Evolutionary conservation across 2,329 filamentous ascomycete genomes (phyloP).

Genomic region (Clonostachys rhizophaga): DNA sequence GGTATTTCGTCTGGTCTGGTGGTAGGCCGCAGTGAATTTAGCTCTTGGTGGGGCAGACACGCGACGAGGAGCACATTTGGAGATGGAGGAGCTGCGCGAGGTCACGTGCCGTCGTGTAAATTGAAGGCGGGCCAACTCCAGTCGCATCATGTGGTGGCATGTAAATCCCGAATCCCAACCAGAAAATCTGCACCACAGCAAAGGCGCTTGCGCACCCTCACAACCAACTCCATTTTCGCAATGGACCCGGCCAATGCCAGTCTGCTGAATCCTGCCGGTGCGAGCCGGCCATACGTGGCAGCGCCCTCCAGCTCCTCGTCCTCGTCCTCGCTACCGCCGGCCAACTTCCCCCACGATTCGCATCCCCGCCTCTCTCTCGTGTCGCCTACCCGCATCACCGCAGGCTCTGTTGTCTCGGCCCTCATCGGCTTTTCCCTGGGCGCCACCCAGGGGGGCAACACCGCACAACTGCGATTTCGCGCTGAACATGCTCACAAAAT

Average conservation of each 20-base stretch:
- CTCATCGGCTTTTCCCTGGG: constrained; percentile 68
- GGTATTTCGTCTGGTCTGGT: neutral
- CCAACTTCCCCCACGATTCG: constrained; percentile 16
- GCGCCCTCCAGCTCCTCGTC: neutral
- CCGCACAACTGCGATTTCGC: constrained; percentile 77
- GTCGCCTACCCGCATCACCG: constrained; percentile 59
- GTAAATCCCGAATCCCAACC: neutral
- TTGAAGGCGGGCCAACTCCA: neutral
- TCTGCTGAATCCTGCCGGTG: no score
- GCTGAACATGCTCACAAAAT: constrained; percentile 96
- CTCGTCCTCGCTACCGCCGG: constrained; percentile 8
- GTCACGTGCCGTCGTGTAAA: constrained; percentile 21
- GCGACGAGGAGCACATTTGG: neutral
- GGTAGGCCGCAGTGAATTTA: neutral
- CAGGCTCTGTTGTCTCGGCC: constrained; percentile 60
- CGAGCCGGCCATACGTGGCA: no score
- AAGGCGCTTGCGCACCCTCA: no score
- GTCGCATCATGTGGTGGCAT: neutral
- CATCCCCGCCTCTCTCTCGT: constrained; percentile 56
- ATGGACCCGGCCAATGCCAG: constrained; percentile 1
- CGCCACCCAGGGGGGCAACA: constrained; percentile 65
- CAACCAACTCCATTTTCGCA: neutral
- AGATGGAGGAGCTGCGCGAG: constrained; percentile 9
- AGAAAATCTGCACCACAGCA: no score
- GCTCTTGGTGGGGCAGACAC: neutral